phyloP scores from a whole-genome alignment of 2,329 filamentous ascomycete species.

The Cladophialophora carrionii region DNA sequence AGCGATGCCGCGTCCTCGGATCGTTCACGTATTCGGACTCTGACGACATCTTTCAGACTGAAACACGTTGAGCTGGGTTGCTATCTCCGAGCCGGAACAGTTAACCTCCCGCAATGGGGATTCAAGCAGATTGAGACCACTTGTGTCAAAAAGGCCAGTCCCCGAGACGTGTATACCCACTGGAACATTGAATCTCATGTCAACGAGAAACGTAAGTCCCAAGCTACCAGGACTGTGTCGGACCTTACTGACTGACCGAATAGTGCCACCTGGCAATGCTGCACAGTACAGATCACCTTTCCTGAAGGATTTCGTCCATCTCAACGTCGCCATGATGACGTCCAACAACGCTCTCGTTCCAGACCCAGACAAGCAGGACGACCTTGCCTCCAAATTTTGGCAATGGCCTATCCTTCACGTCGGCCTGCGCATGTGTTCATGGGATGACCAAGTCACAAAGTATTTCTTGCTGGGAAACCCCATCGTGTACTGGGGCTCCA shows the following conservation, averaged over 20 bases:
- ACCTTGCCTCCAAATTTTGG: slow-evolving; percentile 95
- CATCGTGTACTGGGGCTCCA: slow-evolving; percentile 92
- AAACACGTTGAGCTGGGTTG: slow-evolving; percentile 81
- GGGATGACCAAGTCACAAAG: slow-evolving; percentile 93
- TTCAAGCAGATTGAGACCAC: slow-evolving; percentile 99
- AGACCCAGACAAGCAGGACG: slow-evolving; percentile 98
- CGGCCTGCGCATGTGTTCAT: slow-evolving; percentile 96
- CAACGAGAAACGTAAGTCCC: slow-evolving; percentile 82
- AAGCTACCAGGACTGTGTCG: background rate
- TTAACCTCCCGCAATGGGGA: slow-evolving; percentile 97
- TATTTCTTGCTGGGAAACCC: slow-evolving; percentile 99
- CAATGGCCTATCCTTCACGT: slow-evolving; percentile 97
- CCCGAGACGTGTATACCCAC: slow-evolving; percentile 90
- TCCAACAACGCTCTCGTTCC: slow-evolving; percentile 98
- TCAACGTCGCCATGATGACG: slow-evolving; percentile 99
- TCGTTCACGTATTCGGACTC: slow-evolving; percentile 79
- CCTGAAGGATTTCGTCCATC: slow-evolving; percentile 93
- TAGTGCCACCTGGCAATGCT: slow-evolving; percentile 85
- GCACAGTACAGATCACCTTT: slow-evolving; percentile 96
- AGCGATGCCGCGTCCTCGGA: slow-evolving; percentile 86
- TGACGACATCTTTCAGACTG: slow-evolving; percentile 90
- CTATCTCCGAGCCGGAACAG: slow-evolving; percentile 92
- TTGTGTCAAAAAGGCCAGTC: slow-evolving; percentile 90
- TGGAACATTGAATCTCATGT: slow-evolving; percentile 97
- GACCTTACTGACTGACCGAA: slow-evolving; percentile 41